Percentiles rank a stretch among this genome's conserved stretches.
These are phyloP conservation scores for Trypethelium eluteriae DNA, from an alignment of 495 filamentous ascomycete genomes.

Conservation along the genomic window DNA sequence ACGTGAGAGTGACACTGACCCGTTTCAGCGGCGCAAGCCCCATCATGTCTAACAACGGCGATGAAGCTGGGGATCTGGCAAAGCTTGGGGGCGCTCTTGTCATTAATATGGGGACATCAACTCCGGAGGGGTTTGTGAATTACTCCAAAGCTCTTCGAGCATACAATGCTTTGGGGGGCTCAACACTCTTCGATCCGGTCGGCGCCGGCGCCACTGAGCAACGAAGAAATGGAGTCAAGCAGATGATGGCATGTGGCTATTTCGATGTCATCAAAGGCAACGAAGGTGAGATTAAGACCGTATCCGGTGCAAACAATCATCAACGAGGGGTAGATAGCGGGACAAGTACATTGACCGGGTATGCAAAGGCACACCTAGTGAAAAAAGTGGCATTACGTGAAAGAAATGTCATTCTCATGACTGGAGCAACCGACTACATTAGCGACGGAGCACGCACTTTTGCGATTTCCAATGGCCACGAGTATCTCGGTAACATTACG, in stretches of 20 bases:
- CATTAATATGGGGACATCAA: slow-evolving; percentile 92
- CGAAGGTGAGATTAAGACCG: slow-evolving; percentile 77
- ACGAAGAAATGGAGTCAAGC: slow-evolving; percentile 60
- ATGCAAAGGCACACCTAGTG: slow-evolving; percentile 54
- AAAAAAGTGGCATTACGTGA: slow-evolving; percentile 58
- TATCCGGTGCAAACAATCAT: slow-evolving; percentile 43
- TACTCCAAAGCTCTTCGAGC: slow-evolving; percentile 61
- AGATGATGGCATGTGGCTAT: slow-evolving; percentile 65
- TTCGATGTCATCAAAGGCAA: slow-evolving; percentile 93
- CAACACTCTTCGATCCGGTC: slow-evolving; percentile 83
- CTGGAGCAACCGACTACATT: slow-evolving; percentile 69
- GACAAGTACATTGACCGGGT: slow-evolving; percentile 44
- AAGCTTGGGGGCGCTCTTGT: slow-evolving; percentile 61
- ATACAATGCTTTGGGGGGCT: slow-evolving; percentile 67
- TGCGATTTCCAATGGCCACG: slow-evolving; percentile 67
- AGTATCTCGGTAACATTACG: slow-evolving; percentile 70
- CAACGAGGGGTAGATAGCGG: slow-evolving; percentile 87
- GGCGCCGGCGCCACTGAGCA: slow-evolving; percentile 77
- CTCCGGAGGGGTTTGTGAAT: slow-evolving; percentile 58
- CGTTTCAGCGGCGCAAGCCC: slow-evolving; percentile 63
- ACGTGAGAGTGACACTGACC: neutral
- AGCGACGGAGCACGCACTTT: slow-evolving; percentile 64
- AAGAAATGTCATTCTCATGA: slow-evolving; percentile 75
- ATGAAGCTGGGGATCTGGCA: slow-evolving; percentile 73
- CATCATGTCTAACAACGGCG: slow-evolving; percentile 85